A percentile compares a stretch with the other conserved stretches of the same genome.
Evolutionary conservation across 306 rosid species (phyloP).

Genomic region (Hippophae tibetana): DNA sequence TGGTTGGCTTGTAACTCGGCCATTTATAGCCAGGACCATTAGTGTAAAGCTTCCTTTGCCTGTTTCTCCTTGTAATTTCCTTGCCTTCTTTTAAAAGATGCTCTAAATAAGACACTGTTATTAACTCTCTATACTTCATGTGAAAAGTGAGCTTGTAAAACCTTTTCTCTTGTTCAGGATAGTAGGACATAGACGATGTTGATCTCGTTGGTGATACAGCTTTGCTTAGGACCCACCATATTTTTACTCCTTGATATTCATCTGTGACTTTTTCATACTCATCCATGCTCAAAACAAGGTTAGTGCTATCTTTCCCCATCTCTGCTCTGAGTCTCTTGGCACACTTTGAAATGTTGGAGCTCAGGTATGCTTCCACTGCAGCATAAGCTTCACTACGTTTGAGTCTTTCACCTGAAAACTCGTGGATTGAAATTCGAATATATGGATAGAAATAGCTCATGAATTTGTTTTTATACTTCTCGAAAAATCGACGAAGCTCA

Average conservation of each 20-base stretch:
- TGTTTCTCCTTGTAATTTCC: slow-evolving; percentile 48
- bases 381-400: slow-evolving; percentile 69
- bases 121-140: slow-evolving; percentile 35
- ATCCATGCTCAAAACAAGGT: slow-evolving; percentile 68
- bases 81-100: slow-evolving; percentile 67
- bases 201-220: slow-evolving; percentile 36
- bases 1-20: slow-evolving; percentile 64
- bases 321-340: slow-evolving; percentile 84
- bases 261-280: slow-evolving; percentile 70
- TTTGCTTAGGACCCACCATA: slow-evolving; percentile 64
- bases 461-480: slow-evolving; percentile 33
- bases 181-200: slow-evolving; percentile 35
- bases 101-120: slow-evolving; percentile 48
- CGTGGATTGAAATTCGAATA: slow-evolving; percentile 62
- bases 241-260: slow-evolving; percentile 36
- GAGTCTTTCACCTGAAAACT: slow-evolving; percentile 62
- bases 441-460: slow-evolving; percentile 57
- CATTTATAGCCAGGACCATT: slow-evolving; percentile 73
- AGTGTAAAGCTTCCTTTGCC: slow-evolving; percentile 76
- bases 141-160: slow-evolving; percentile 59
- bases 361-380: slow-evolving; percentile 71
- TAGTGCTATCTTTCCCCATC: slow-evolving; percentile 53
- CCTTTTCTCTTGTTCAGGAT: slow-evolving; percentile 64
- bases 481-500: slow-evolving; percentile 40
- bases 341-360: slow-evolving; percentile 60